These are phyloP conservation scores for Gossypium lobatum DNA, from an alignment of 441 rosid species.

Conservation along the genomic window DNA sequence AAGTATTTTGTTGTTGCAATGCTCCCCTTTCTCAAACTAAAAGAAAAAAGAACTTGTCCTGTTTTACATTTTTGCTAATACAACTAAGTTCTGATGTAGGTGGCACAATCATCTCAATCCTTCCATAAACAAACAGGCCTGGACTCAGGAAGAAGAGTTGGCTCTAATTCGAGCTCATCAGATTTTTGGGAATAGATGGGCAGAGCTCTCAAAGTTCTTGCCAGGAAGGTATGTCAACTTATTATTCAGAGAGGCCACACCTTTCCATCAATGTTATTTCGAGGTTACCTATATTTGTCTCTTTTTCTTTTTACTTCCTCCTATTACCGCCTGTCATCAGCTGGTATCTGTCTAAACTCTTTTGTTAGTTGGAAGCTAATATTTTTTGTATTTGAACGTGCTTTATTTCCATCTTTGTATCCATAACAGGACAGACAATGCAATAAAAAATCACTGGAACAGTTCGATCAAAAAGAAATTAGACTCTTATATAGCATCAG, in stretches of 20 bases:
- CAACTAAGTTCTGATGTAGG: conserved; percentile 24
- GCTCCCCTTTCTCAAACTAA: neutral
- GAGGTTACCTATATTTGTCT: neutral
- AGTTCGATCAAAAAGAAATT: conserved; percentile 97
- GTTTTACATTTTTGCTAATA: conserved; percentile 11
- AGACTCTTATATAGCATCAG: conserved; percentile 87
- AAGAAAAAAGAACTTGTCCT: neutral
- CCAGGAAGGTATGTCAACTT: conserved; percentile 80
- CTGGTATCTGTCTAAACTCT: neutral
- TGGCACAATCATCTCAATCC: conserved; percentile 99
- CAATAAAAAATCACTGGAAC: conserved; percentile 99
- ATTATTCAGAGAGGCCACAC: conserved; percentile 12
- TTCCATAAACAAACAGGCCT: conserved; percentile 89
- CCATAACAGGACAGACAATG: conserved; percentile 88
- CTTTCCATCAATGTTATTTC: neutral
- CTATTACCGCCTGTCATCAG: neutral
- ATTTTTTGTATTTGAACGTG: neutral
- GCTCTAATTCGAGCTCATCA: conserved; percentile 96
- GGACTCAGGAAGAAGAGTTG: conserved; percentile 99
- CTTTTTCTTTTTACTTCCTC: neutral
- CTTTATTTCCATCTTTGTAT: conserved; percentile 9
- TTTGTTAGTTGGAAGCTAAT: neutral
- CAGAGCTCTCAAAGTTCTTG: conserved; percentile 89
- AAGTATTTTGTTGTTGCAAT: neutral
- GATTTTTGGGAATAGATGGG: conserved; percentile 96